A percentile compares a stretch with the other conserved stretches of the same genome.
Conservation (phyloP, 208 protist species). For the Crithidia sp. region DNA sequence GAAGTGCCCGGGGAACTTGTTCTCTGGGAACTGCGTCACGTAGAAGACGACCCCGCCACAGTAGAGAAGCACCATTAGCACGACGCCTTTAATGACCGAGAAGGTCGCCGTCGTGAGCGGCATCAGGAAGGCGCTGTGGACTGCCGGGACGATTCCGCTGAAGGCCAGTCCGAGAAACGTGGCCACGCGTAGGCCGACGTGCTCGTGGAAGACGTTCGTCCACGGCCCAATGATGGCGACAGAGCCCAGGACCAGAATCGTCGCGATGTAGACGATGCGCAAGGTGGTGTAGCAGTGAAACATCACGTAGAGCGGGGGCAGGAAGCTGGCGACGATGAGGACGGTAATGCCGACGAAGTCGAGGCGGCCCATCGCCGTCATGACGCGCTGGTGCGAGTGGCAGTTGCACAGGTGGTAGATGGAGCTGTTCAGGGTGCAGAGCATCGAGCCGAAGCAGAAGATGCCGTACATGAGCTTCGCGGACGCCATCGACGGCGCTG, state of each 20-base stretch:
- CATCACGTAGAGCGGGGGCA: conserved; percentile 84
- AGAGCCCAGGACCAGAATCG: conserved; percentile 68
- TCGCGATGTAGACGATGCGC: conserved; percentile 63
- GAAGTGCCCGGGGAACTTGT: conserved; percentile 70
- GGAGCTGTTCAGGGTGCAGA: conserved; percentile 79
- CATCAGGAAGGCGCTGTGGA: conserved; percentile 56
- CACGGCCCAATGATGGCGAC: conserved; percentile 75
- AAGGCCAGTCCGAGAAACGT: conserved; percentile 76
- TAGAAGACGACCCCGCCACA: conserved; percentile 76
- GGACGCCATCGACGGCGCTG: conserved; percentile 15
- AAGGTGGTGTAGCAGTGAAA: conserved; percentile 70
- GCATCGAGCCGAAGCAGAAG: conserved; percentile 73
- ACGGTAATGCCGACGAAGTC: conserved; percentile 89
- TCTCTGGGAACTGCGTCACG: conserved; percentile 75
- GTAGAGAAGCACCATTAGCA: conserved; percentile 76
- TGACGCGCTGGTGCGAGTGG: conserved; percentile 57
- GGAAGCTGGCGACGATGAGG: conserved; percentile 80
- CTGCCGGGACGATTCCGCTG: conserved; percentile 62
- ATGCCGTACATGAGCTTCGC: conserved; percentile 70
- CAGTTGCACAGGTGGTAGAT: conserved; percentile 73
- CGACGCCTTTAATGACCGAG: conserved; percentile 47
- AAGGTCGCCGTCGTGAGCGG: conserved; percentile 29
- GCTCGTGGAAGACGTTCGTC: conserved; percentile 57
- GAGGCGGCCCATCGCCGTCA: conserved; percentile 62
- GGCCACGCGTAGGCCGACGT: conserved; percentile 50